Evolutionary conservation across 192 early-diverging fungal species (phyloP), one percentile per base, ranked within the genome.

Genomic region (Cladochytrium replicatum): DNA sequence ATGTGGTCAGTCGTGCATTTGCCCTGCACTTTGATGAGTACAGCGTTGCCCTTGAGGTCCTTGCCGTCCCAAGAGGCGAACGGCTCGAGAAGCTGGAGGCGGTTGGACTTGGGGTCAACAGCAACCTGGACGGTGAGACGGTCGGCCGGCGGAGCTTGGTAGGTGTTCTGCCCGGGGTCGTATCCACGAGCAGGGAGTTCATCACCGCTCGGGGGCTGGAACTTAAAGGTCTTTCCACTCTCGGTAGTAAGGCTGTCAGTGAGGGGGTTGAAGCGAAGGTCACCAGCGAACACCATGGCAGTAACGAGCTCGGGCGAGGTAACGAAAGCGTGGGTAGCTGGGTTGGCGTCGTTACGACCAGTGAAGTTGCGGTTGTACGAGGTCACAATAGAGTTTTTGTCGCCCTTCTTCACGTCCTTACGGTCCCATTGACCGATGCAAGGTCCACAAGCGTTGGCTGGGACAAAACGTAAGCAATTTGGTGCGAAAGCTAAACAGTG

Each of bases 1-100:
- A 99, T 99, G 58, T 99, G 95, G 74, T 99, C 93, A 9, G 95
- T 99, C 5, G 95, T 99, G 72, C 95, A 99, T 68, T 99, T 99
- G 58, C 95, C 95, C 73, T 90, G 78, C 41, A 93, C 93, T 57
- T 93, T 94, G 58, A 97, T 75, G 48, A 99, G 68, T 29, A 99
- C 81, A 24, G 75, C 73, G 34, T 87, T 62, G 45, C 80, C 55
- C 47, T 80, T 50, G 41, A 87, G 81, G 60, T 99, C 94, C 40
- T 85, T 68, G 22, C 85, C 85, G 63, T 81, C 64, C 75, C 87
- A 96, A n/a, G 78, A 59, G 27, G 63, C 61, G 69, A 97, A 99
- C n/a, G 93, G 83, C 30, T 81, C 80, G 17, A 99, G 74, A 21
- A 87, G 63, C 71, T 99, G 88, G 43, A 99, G 74, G 45, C 93